Evolutionary conservation across 1,284 basidiomycete genomes (phyloP).

Genomic region (Moesziomyces globuligerus): DNA sequence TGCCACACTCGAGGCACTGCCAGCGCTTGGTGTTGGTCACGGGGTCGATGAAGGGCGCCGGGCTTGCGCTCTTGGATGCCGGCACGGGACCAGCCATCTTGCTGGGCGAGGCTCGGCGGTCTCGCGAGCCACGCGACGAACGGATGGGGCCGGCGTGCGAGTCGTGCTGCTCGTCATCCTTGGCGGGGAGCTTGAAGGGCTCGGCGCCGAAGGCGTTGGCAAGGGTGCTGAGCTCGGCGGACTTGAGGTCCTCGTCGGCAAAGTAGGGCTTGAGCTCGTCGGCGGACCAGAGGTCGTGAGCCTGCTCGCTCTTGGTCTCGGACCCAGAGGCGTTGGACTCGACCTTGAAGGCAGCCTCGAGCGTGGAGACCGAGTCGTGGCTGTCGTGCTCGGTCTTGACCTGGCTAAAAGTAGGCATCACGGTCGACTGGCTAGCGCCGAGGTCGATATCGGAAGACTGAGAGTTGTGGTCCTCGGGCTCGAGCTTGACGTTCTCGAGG

Average conservation of each 20-base stretch:
- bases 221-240: slow-evolving; percentile 26
- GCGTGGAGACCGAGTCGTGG: slow-evolving; percentile 13
- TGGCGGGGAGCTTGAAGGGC: slow-evolving; percentile 9
- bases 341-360: slow-evolving; percentile 36
- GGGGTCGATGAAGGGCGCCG: slow-evolving; percentile 29
- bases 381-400: slow-evolving; percentile 37
- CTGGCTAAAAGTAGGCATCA: slow-evolving; percentile 24
- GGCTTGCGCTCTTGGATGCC: slow-evolving; percentile 15
- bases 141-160: slow-evolving; percentile 36
- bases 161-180: slow-evolving; percentile 14
- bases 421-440: slow-evolving; percentile 35
- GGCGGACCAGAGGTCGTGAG: slow-evolving; percentile 10
- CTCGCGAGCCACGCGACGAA: slow-evolving; percentile 13
- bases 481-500: slow-evolving; percentile 43
- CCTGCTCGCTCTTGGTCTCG: slow-evolving; percentile 19
- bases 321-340: slow-evolving; percentile 11
- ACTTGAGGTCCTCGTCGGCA: slow-evolving; percentile 22
- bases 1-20: slow-evolving; percentile 53
- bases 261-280: slow-evolving; percentile 40
- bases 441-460: slow-evolving; percentile 16
- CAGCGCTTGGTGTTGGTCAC: slow-evolving; percentile 49
- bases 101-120: slow-evolving; percentile 33
- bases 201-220: slow-evolving; percentile 26
- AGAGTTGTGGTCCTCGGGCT: slow-evolving; percentile 26
- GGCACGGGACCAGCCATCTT: slow-evolving; percentile 3